phyloP scores from a whole-genome alignment of 202 grass and related monocot species.

The Musa balbisiana region DNA sequence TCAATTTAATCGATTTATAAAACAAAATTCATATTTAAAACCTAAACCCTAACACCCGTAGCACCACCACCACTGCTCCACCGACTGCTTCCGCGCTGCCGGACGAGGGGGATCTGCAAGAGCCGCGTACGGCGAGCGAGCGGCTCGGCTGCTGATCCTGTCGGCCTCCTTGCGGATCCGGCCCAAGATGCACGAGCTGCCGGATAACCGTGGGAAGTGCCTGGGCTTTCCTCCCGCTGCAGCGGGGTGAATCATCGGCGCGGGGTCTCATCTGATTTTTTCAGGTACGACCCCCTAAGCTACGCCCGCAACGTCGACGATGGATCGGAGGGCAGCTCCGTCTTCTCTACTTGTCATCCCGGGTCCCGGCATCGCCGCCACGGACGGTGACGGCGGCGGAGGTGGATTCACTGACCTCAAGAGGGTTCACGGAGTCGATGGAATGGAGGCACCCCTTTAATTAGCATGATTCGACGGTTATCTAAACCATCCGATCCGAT shows the following conservation, averaged over 20 bases:
- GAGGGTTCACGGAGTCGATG: neutral
- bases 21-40: no score
- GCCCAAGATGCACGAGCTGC: neutral
- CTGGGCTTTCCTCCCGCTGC: neutral
- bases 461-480: neutral
- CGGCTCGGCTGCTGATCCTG: neutral
- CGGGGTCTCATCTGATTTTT: neutral
- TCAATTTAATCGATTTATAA: no score
- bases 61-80: neutral
- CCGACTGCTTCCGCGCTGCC: constrained; percentile 2
- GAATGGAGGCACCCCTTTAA: neutral
- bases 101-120: no score
- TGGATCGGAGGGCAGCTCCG: neutral
- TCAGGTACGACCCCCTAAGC: constrained; percentile 21
- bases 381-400: neutral
- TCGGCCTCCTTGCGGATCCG: neutral
- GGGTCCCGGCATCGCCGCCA: constrained; percentile 1
- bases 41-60: neutral
- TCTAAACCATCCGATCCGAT: neutral
- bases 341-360: neutral
- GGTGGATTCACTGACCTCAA: neutral
- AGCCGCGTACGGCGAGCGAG: neutral
- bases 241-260: neutral
- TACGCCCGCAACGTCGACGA: constrained; percentile 28
- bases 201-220: neutral